Evolutionary conservation across 139 green algal species (phyloP).

Genomic region (Coelastrella sp.): DNA sequence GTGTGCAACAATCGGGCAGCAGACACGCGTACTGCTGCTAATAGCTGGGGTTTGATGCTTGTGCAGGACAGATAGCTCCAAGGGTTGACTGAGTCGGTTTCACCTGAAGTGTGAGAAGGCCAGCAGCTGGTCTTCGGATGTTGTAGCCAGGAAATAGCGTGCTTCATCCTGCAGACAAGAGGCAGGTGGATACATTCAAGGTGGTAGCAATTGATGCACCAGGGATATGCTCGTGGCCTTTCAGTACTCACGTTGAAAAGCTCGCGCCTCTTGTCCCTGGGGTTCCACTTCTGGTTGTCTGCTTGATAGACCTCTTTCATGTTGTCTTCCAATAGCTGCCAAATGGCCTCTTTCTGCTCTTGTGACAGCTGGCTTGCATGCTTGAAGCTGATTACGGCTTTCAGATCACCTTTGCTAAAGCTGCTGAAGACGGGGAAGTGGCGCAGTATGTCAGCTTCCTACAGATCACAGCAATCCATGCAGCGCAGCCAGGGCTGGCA

Average conservation of each 20-base stretch:
- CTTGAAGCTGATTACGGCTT: neutral
- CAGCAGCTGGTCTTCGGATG: constrained; percentile 15
- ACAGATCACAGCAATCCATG: neutral
- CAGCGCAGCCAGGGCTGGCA: too few relatives aligned
- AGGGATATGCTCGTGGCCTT: neutral
- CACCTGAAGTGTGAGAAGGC: constrained; percentile 41
- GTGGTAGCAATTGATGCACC: neutral
- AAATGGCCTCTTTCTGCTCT: neutral
- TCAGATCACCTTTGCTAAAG: neutral
- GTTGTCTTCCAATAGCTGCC: constrained; percentile 24
- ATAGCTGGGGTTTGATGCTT: too few relatives aligned
- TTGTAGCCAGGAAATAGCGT: constrained; percentile 30
- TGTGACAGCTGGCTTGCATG: neutral
- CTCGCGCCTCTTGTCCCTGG: constrained; percentile 20
- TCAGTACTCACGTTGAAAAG: constrained; percentile 25
- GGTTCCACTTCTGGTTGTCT: constrained; percentile 31
- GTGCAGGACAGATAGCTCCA: too few relatives aligned
- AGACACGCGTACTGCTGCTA: too few relatives aligned
- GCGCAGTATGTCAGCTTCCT: constrained; percentile 29
- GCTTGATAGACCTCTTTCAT: constrained; percentile 38
- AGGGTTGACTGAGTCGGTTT: neutral
- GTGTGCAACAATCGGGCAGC: neutral
- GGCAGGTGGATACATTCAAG: neutral
- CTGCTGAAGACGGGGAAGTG: constrained; percentile 17
- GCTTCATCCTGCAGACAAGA: constrained; percentile 27